Evolutionary conservation across 164 flowering plant genomes (phyloP), one percentile per base, ranked within the genome.

Genomic region (Brasenia schreberi): DNA sequence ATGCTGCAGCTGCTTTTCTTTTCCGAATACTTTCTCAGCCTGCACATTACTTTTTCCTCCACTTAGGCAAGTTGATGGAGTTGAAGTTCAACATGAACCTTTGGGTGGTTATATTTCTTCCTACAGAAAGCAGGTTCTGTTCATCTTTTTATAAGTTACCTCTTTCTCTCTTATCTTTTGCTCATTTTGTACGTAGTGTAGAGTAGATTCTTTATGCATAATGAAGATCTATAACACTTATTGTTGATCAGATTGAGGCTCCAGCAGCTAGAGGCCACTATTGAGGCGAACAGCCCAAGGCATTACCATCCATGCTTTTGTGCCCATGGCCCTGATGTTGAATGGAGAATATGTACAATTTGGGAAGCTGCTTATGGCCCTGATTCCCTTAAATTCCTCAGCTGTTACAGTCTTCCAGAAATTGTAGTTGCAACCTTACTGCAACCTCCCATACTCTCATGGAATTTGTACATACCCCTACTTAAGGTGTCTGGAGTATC

Each of bases 321-420:
- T 80, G 94, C 97, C 62, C 96, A 93, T 77, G 98, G 98, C 59
- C 98, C 97, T 39, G 98, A 93, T 75, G 98, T 93, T 75, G 98
- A 92, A 77, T 92, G 98, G 98, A 84, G 98, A 79, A 92, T 92
- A 66, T 92, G 98, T 65, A 92, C 95, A 61, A 90, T 92, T 19
- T 92, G 98, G 98, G 98, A 92, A 81, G 98, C 96, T 80, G 96
- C 98, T 60, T 92, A 92, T 81, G 98, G 98, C 49, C 49, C 90
- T 72, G 83, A 88, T 65, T 96, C 98, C 62, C 73, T 90, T 65
- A 85, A 85, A 71, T 90, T 96, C 19, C 10, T 49, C 56, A 87
- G 93, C 11, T 87, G 83, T 43, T 91, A 88, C 77, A 96, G 89
- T 82, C 87, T 92, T 64, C 98, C 98, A 44, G 98, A 90, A 76